These are phyloP conservation scores for Cryptosporidium bovis DNA, from an alignment of 169 alveolate genomes.

Conservation along the genomic window DNA sequence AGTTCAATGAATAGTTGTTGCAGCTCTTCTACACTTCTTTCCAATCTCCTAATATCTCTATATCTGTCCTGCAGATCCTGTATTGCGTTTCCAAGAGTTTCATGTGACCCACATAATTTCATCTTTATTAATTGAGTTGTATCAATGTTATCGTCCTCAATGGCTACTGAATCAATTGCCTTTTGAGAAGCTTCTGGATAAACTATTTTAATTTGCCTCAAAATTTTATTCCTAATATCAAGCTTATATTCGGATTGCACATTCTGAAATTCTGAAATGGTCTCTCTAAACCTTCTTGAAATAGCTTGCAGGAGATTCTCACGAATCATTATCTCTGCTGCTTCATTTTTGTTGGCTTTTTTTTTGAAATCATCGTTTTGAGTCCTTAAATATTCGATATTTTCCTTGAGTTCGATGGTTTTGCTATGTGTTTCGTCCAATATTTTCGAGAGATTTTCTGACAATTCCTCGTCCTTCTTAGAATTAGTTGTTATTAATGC, in stretches of 20 bases:
- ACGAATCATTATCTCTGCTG: constrained; percentile 75
- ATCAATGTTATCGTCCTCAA: constrained; percentile 75
- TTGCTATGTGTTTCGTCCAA: constrained; percentile 67
- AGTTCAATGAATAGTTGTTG: constrained; percentile 87
- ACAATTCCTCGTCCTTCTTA: constrained; percentile 42
- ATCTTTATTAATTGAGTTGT: constrained; percentile 74
- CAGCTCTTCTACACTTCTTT: constrained; percentile 85
- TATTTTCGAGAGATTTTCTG: constrained; percentile 64
- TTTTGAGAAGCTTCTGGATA: constrained; percentile 78
- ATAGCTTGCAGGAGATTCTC: constrained; percentile 76
- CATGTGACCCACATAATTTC: constrained; percentile 83
- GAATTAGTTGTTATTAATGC: constrained; percentile 71
- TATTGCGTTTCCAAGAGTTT: constrained; percentile 84
- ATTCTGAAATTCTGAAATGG: constrained; percentile 72
- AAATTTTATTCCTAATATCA: constrained; percentile 69
- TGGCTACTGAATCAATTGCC: constrained; percentile 68
- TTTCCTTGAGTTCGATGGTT: constrained; percentile 60
- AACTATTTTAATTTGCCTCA: constrained; percentile 76
- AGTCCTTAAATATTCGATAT: constrained; percentile 62
- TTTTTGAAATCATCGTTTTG: constrained; percentile 62
- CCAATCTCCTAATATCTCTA: constrained; percentile 86
- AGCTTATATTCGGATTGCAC: constrained; percentile 69
- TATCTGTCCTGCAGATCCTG: constrained; percentile 85
- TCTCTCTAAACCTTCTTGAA: constrained; percentile 76
- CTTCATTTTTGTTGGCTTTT: constrained; percentile 30